Evolutionary conservation across 2,329 filamentous ascomycete species (phyloP).

Genomic region (Xylariomycetidae sp.): DNA sequence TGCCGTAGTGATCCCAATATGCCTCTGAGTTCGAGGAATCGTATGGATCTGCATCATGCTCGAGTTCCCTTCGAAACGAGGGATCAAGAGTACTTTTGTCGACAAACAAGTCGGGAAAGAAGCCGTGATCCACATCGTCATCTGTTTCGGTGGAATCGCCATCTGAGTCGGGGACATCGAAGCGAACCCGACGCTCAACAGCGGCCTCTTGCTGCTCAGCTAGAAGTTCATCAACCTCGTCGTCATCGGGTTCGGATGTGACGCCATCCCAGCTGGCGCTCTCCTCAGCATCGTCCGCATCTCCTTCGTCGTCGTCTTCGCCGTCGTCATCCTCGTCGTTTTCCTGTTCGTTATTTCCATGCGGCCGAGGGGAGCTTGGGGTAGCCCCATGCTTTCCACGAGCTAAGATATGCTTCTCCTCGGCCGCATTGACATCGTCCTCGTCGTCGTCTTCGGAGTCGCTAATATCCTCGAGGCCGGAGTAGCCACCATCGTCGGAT

Average conservation of each 20-base stretch:
- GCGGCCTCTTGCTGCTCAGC: constrained; percentile 22
- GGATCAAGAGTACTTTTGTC: constrained; percentile 69
- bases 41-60: constrained; percentile 52
- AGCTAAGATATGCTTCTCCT: constrained; percentile 67
- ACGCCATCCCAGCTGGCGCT: constrained; percentile 51
- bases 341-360: constrained; percentile 32
- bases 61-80: constrained; percentile 66
- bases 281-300: constrained; percentile 35
- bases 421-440: constrained; percentile 68
- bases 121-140: constrained; percentile 51
- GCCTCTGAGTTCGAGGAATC: constrained; percentile 52
- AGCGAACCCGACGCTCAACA: constrained; percentile 65
- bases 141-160: constrained; percentile 60
- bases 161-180: constrained; percentile 62
- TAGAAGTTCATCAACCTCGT: constrained; percentile 35
- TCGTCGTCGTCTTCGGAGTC: constrained; percentile 75
- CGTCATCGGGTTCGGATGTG: constrained; percentile 37
- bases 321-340: constrained; percentile 35
- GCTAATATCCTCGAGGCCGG: constrained; percentile 71
- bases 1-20: constrained; percentile 57
- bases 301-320: constrained; percentile 33
- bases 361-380: constrained; percentile 46
- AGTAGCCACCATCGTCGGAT: constrained; percentile 65
- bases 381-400: constrained; percentile 33
- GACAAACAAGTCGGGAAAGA: constrained; percentile 75